Evolutionary conservation across 73 alveolate species (phyloP).

Genomic region (Paramecium sonneborni): DNA sequence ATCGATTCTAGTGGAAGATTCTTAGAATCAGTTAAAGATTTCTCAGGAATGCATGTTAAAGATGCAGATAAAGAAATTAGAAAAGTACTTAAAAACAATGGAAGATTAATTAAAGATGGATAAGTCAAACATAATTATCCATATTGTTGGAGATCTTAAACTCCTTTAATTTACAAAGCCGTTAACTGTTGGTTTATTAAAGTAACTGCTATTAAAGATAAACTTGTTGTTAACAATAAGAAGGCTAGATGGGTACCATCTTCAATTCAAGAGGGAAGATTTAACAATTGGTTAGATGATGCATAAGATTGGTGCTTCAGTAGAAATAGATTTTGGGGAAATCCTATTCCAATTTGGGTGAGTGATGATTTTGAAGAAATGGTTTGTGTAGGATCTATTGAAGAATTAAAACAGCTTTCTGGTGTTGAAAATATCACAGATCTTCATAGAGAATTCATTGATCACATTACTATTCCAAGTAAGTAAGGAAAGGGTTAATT

Average conservation of each 20-base stretch:
- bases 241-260: constrained; percentile 96
- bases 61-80: constrained; percentile 93
- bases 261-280: constrained; percentile 97
- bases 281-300: constrained; percentile 99
- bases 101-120: constrained; percentile 91
- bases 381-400: constrained; percentile 96
- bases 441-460: constrained; percentile 95
- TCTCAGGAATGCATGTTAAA: constrained; percentile 92
- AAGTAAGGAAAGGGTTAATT: constrained; percentile 97
- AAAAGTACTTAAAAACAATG: constrained; percentile 84
- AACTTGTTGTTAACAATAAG: constrained; percentile 90
- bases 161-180: constrained; percentile 99
- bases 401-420: constrained; percentile 95
- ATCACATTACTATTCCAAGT: constrained; percentile 98
- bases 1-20: constrained; percentile 98
- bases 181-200: constrained; percentile 98
- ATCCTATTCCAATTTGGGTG: constrained; percentile 99
- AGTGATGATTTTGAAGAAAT: constrained; percentile 98
- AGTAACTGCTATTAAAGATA: constrained; percentile 96
- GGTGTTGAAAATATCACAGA: constrained; percentile 94
- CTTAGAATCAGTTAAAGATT: constrained; percentile 90
- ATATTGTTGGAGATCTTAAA: constrained; percentile 99
- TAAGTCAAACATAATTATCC: constrained; percentile 96
- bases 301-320: constrained; percentile 99
- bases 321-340: constrained; percentile 99